phyloP scores from a whole-genome alignment of 495 filamentous ascomycete genomes.

The Hypomontagnella submonticulosa region DNA sequence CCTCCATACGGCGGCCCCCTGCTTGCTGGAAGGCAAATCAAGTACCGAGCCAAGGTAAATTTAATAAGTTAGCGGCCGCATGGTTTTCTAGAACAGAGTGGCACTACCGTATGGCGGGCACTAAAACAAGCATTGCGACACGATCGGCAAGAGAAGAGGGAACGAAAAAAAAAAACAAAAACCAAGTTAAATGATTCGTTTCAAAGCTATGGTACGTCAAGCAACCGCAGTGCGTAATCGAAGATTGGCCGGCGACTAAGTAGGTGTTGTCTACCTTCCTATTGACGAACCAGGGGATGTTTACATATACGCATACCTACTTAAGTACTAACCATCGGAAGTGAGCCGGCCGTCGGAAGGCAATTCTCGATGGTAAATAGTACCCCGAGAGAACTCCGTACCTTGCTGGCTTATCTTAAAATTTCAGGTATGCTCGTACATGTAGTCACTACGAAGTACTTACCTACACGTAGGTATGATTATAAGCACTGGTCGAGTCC shows the following conservation, averaged over 20 bases:
- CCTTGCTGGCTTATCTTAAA: not conserved
- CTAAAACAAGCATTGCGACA: slow-evolving; percentile 10
- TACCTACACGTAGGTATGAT: not conserved
- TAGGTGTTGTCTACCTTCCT: not conserved
- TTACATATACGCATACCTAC: too few relatives aligned
- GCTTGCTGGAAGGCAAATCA: not conserved
- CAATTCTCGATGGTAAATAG: slow-evolving; percentile 1
- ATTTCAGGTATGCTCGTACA: not conserved
- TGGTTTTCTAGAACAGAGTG: slow-evolving; percentile 8
- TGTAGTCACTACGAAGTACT: not conserved
- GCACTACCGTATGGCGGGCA: slow-evolving; percentile 18
- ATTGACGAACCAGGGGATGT: not conserved
- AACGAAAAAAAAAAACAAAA: slow-evolving; percentile 11
- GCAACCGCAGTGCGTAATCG: not conserved
- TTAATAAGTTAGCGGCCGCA: slow-evolving; percentile 12
- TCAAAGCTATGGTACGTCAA: slow-evolving; percentile 1
- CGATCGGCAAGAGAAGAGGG: not conserved
- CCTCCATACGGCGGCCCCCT: not conserved
- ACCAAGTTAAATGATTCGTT: slow-evolving; percentile 2
- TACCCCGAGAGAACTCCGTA: slow-evolving; percentile 15
- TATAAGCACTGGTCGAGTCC: too few relatives aligned
- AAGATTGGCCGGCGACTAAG: not conserved
- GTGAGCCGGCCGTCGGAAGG: slow-evolving; percentile 6
- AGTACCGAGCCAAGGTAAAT: slow-evolving; percentile 9
- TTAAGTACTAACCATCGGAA: slow-evolving; percentile 2